These are phyloP conservation scores for Solanum acaule DNA, from an alignment of 257 asterid species.

Conservation along the genomic window DNA sequence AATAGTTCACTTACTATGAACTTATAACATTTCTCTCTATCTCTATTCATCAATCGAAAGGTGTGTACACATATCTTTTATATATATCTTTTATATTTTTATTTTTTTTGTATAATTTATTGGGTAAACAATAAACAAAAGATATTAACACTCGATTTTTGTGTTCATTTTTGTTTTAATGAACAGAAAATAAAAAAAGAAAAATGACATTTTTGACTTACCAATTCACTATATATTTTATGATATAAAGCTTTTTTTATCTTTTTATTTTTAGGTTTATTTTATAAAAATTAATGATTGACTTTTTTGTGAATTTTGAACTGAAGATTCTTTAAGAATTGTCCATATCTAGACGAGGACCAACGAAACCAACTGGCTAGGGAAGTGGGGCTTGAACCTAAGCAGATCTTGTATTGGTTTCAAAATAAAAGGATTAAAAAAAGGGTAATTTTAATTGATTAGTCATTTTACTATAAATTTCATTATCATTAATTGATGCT, in stretches of 20 bases:
- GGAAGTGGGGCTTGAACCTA: conserved; percentile 45
- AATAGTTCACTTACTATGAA: neutral
- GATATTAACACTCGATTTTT: too few relatives aligned
- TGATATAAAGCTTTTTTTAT: neutral
- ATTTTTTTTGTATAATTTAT: too few relatives aligned
- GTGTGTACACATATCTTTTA: neutral
- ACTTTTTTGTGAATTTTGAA: neutral
- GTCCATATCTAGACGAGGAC: conserved; percentile 45
- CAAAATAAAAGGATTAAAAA: conserved; percentile 60
- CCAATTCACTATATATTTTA: neutral
- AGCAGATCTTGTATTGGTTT: conserved; percentile 62
- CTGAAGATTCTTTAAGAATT: conserved; percentile 49
- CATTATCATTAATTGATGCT: neutral
- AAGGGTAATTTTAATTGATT: conserved; percentile 23
- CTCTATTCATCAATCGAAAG: neutral
- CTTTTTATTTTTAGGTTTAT: neutral
- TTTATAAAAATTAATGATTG: neutral
- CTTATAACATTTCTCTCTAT: neutral
- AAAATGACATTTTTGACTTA: neutral
- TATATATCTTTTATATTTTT: too few relatives aligned
- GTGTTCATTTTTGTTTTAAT: too few relatives aligned
- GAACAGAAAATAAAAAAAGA: too few relatives aligned
- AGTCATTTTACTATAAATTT: neutral
- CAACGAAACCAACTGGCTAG: conserved; percentile 39
- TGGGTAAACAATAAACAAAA: neutral